Evolutionary conservation across 2,329 filamentous ascomycete genomes (phyloP).

Genomic region (Beauveria sp.): DNA sequence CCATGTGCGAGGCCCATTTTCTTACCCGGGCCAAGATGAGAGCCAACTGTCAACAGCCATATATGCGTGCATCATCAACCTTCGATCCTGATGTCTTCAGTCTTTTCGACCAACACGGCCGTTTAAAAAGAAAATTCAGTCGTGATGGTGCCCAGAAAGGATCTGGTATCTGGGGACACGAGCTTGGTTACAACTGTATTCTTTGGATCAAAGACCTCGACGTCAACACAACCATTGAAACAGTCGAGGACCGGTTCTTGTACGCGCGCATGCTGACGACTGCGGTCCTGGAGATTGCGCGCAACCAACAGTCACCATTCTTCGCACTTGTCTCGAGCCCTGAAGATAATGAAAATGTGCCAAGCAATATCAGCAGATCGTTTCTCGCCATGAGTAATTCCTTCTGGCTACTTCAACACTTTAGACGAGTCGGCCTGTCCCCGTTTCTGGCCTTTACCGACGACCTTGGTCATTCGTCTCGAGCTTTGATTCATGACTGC

Average conservation of each 20-base stretch:
- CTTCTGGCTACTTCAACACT: background rate
- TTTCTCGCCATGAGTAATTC: background rate
- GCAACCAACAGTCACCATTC: background rate
- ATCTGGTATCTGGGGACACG: background rate
- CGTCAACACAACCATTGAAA: background rate
- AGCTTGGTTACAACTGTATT: background rate
- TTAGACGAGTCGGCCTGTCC: background rate
- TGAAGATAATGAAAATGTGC: background rate
- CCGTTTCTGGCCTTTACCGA: background rate
- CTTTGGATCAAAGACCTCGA: background rate
- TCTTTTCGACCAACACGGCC: background rate
- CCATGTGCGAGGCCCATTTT: background rate
- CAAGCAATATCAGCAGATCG: no score
- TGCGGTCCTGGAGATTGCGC: background rate
- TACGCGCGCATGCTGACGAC: background rate
- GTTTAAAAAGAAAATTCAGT: background rate
- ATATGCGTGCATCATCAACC: background rate
- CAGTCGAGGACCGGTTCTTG: background rate
- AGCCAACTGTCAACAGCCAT: background rate
- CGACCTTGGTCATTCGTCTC: background rate
- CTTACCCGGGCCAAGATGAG: background rate
- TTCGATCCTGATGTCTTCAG: background rate
- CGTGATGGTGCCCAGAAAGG: background rate
- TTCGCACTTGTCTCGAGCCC: background rate
- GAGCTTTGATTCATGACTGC: background rate